Percentiles rank a stretch among this genome's conserved stretches.
Conservation (phyloP, 331 rosid species). For the Cydonia oblonga region DNA sequence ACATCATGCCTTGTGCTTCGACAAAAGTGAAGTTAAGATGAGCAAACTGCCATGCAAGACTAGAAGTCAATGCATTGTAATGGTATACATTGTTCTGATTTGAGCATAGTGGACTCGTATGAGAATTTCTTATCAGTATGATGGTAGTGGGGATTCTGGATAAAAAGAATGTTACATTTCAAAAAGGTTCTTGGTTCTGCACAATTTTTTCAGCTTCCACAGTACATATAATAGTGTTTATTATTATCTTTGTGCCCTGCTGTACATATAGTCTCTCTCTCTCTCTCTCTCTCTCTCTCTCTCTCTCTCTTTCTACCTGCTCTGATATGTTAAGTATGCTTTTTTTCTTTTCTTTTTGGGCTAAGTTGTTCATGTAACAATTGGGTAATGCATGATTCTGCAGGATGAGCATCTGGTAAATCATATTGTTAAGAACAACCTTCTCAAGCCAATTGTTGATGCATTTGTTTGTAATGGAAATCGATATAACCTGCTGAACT, state of each 20-base stretch:
- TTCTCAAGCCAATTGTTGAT: conserved; percentile 78
- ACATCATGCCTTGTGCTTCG: not conserved
- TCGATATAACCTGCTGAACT: conserved; percentile 90
- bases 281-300: no score
- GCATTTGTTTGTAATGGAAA: conserved; percentile 75
- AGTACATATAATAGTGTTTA: not conserved
- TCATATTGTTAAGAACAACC: conserved; percentile 64
- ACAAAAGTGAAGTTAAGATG: not conserved
- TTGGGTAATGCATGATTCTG: conserved; percentile 24
- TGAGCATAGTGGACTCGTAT: not conserved
- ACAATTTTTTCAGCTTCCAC: not conserved
- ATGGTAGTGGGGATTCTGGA: not conserved
- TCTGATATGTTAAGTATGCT: not conserved
- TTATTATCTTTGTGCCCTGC: not conserved
- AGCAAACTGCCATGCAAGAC: not conserved
- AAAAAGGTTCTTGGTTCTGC: not conserved
- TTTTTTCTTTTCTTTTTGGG: not conserved
- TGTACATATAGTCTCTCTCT: not conserved
- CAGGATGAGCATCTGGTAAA: conserved; percentile 86
- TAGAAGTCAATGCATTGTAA: not conserved
- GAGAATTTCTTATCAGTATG: not conserved
- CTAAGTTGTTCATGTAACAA: not conserved
- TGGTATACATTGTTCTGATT: not conserved
- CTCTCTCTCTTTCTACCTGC: not conserved
- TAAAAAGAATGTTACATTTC: not conserved